Evolutionary conservation across 305 asterid genomes (phyloP).

Genomic region (Fraxinus baroniana): DNA sequence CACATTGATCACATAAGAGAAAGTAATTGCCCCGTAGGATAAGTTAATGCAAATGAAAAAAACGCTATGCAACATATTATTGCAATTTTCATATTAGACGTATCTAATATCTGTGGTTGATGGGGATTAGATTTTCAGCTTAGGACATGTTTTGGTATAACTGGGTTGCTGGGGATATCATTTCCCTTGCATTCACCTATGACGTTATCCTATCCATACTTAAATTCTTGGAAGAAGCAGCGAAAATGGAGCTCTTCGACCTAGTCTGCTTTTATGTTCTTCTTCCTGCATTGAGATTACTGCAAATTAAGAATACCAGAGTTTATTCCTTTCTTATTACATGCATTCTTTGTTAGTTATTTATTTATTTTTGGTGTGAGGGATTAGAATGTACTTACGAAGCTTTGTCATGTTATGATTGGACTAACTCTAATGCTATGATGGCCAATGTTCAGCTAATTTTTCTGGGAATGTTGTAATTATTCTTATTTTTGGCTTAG

Average conservation of each 20-base stretch:
- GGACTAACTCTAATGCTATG: conserved; percentile 67
- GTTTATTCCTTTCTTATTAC: background rate
- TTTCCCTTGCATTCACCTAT: conserved; percentile 34
- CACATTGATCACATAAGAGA: background rate
- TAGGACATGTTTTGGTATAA: conserved; percentile 30
- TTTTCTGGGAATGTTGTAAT: background rate
- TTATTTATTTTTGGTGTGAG: background rate
- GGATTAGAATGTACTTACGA: conserved; percentile 44
- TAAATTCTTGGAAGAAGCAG: conserved; percentile 42
- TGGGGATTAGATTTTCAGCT: background rate
- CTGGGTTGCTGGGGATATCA: conserved; percentile 33
- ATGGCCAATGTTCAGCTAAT: conserved; percentile 79
- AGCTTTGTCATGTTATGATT: conserved; percentile 54
- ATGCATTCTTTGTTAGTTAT: background rate
- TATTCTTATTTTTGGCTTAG: background rate
- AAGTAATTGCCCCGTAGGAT: background rate
- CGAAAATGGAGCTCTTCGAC: conserved; percentile 37
- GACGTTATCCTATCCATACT: conserved; percentile 35
- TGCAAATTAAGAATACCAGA: background rate
- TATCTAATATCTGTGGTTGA: background rate
- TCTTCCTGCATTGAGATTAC: background rate
- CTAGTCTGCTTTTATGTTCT: conserved; percentile 30
- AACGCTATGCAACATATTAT: background rate
- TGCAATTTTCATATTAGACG: background rate
- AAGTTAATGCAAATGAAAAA: background rate